Conservation (phyloP, 306 rosid species). For the Gynostemma pentaphyllum region DNA sequence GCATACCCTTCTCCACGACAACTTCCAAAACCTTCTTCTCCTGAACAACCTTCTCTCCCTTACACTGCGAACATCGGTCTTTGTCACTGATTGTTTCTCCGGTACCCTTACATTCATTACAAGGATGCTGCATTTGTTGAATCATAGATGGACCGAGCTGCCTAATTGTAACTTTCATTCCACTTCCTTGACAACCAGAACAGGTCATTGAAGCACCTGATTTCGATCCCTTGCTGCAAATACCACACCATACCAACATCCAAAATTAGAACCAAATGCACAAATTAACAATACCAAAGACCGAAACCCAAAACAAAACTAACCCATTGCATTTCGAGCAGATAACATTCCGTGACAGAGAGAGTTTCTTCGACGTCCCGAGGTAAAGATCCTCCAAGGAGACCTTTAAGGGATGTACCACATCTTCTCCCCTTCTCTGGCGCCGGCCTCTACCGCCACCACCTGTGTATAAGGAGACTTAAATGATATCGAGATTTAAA, state of each 20-base stretch:
- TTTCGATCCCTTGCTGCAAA: constrained; percentile 69
- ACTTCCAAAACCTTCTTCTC: constrained; percentile 79
- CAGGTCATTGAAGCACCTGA: constrained; percentile 64
- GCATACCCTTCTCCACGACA: constrained; percentile 84
- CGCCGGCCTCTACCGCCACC: constrained; percentile 66
- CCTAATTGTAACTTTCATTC: constrained; percentile 71
- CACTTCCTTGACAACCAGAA: constrained; percentile 68
- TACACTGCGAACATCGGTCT: constrained; percentile 69
- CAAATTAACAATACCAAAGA: neutral
- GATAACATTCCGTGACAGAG: constrained; percentile 54
- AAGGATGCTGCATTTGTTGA: constrained; percentile 80
- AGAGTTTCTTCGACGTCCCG: constrained; percentile 68
- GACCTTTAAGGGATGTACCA: constrained; percentile 65
- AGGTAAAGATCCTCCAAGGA: constrained; percentile 69
- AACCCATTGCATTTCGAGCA: constrained; percentile 82
- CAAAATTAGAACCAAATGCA: neutral
- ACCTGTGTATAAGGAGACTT: constrained; percentile 20
- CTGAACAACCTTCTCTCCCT: constrained; percentile 72
- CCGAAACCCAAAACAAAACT: constrained; percentile 4
- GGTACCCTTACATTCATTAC: constrained; percentile 87
- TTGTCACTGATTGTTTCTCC: constrained; percentile 67
- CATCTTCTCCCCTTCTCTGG: constrained; percentile 75
- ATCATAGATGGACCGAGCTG: constrained; percentile 76
- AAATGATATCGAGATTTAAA: neutral
- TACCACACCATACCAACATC: neutral